phyloP scores from a whole-genome alignment of 495 filamentous ascomycete species.

The Xylaria acuta region DNA sequence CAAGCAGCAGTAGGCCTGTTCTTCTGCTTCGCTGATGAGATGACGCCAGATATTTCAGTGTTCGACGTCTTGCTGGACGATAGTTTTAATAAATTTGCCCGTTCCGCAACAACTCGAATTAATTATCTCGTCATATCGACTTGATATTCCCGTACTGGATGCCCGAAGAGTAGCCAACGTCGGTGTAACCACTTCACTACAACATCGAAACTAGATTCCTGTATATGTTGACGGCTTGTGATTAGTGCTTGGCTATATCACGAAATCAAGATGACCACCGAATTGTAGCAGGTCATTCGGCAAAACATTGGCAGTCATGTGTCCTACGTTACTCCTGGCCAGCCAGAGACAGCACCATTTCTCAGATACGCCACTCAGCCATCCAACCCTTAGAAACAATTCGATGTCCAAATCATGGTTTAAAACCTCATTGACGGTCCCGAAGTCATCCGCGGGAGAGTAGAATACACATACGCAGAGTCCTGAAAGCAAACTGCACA shows the following conservation, averaged over 20 bases:
- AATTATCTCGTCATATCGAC: background rate
- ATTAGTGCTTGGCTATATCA: background rate
- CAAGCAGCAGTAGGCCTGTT: background rate
- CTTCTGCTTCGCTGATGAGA: background rate
- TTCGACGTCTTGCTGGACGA: no score
- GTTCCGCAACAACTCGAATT: background rate
- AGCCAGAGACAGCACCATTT: background rate
- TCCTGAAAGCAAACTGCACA: background rate
- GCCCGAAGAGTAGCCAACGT: background rate
- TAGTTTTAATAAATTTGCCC: background rate
- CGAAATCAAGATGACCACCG: background rate
- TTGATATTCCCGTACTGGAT: no score
- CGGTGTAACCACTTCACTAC: background rate
- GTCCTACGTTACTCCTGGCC: background rate
- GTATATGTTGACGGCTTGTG: background rate
- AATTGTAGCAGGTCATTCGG: background rate
- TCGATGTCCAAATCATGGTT: background rate
- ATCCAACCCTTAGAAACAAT: background rate
- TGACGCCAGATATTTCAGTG: background rate
- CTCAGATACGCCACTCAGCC: background rate
- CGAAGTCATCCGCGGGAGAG: background rate
- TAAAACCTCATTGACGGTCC: background rate
- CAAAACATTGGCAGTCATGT: background rate
- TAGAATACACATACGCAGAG: background rate
- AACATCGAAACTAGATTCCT: background rate